Conservation (phyloP, 805 yeast genomes). For the Sporopachydermia lactativora region DNA sequence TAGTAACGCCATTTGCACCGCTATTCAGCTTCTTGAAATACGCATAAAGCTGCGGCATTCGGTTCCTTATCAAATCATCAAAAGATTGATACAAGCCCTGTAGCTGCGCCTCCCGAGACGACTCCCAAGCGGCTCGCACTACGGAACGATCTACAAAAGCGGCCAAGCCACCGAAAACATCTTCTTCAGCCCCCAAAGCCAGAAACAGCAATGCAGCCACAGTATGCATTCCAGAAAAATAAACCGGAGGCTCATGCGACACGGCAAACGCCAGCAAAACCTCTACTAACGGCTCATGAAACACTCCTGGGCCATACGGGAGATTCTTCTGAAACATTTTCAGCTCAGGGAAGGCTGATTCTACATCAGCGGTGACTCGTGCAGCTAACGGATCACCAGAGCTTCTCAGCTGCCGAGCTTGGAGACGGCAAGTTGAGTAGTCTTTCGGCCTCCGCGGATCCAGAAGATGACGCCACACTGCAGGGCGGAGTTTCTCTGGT, state of each 20-base stretch:
- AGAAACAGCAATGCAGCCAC: conserved; percentile 29
- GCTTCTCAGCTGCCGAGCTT: not conserved
- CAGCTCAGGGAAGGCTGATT: conserved; percentile 22
- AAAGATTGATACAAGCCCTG: conserved; percentile 31
- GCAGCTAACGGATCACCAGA: not conserved
- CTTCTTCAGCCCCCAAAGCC: conserved; percentile 20
- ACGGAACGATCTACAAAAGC: conserved; percentile 25
- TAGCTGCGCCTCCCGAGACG: conserved; percentile 18
- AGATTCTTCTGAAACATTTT: conserved; percentile 19
- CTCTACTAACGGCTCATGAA: conserved; percentile 20
- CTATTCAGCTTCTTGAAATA: too few species aligned
- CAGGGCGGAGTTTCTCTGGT: conserved; percentile 29
- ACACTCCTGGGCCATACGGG: conserved; percentile 14
- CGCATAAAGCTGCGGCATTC: conserved; percentile 29
- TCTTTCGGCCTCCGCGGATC: conserved; percentile 18
- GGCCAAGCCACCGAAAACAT: conserved; percentile 26
- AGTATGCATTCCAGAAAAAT: conserved; percentile 23
- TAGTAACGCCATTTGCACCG: not conserved
- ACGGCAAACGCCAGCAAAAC: conserved; percentile 21
- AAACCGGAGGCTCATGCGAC: conserved; percentile 15
- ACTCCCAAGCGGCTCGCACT: conserved; percentile 18
- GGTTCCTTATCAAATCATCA: conserved; percentile 29
- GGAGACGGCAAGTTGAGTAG: conserved; percentile 7
- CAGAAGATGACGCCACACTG: conserved; percentile 37
- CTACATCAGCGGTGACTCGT: conserved; percentile 13